Base-by-base conservation (phyloP, 306 rosid species). In the Vigna nakashimae region DNA sequence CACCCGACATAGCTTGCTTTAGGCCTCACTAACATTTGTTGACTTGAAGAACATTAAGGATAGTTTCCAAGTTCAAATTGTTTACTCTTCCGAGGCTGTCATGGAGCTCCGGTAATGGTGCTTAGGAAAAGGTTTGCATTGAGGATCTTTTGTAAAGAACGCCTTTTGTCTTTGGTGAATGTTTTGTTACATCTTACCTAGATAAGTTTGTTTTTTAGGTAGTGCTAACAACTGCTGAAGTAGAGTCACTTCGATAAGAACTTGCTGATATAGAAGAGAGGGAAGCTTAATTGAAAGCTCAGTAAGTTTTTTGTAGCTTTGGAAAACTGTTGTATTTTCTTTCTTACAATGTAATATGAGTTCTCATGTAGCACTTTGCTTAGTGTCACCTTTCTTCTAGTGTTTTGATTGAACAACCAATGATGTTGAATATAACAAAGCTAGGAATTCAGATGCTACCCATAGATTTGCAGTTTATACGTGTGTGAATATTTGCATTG, bases 281-380 rank as follows among this genome's bases (percentile, higher is more conserved):
- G 84, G 98, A 90, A 88, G 93, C 98, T 79, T 93, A 88, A 65
- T 73, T 90, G 67, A 94, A 86, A 83, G 97, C 98, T 80, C 91
- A 74, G 98, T 94, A 82, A 87, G 97, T 84, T 53, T 57, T 76
- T 34, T 65, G 48, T 80, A 73, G 62, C 17, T 62, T 64, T 72
- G 71, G 13, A 56, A 65, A 55, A 9, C 49, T 42, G 57, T 53
- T 45, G 20, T 8, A n/a, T 16, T 72, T 59, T 65, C 13, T 52
- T 28, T 34, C 51, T 42, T 45, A 26, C 50, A 42, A 17, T 77
- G 28, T 26, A 64, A 26, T 49, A n/a, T 67, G 46, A 34, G 32
- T 11, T 24, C 9, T 48, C 17, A 40, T 66, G 38, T 17, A 28
- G 63, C 63, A 26, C 3, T 32, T 67, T 34, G 28, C 32, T 64